Evolutionary conservation across 139 green algal genomes (phyloP).

Genomic region (Marvania coccoides): DNA sequence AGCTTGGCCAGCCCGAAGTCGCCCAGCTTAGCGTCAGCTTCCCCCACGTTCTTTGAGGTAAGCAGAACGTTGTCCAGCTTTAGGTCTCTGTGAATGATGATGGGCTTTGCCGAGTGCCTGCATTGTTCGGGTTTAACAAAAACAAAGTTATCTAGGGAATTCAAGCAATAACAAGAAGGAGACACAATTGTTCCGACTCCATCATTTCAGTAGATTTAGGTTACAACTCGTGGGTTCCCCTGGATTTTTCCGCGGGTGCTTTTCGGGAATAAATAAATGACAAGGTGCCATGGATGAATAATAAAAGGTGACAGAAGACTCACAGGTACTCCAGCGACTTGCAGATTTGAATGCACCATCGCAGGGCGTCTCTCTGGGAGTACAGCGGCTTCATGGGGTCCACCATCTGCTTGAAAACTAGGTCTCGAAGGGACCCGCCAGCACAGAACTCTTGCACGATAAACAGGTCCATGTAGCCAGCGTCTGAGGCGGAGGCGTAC

Average conservation of each 20-base stretch:
- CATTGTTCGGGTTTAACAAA: too few species aligned
- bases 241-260: too few species aligned
- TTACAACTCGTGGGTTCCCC: too few species aligned
- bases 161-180: too few species aligned
- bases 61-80: slow-evolving; percentile 60
- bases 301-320: too few species aligned
- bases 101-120: slow-evolving; percentile 51
- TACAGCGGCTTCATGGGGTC: not conserved
- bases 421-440: slow-evolving; percentile 43
- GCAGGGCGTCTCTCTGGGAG: slow-evolving; percentile 41
- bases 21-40: slow-evolving; percentile 32
- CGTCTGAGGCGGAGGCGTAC: not conserved
- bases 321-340: slow-evolving; percentile 65
- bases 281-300: too few species aligned
- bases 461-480: slow-evolving; percentile 26
- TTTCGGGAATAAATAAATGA: too few species aligned
- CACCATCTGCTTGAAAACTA: slow-evolving; percentile 22
- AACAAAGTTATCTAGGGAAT: too few species aligned
- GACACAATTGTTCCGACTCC: too few species aligned
- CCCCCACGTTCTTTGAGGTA: not conserved
- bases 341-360: slow-evolving; percentile 50
- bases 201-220: too few species aligned
- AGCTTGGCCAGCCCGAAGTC: slow-evolving; percentile 43
- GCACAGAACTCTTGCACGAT: slow-evolving; percentile 56
- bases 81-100: slow-evolving; percentile 77